phyloP scores from a whole-genome alignment of 139 green algal species.

The Auxenochlorella pyrenoidosa region DNA sequence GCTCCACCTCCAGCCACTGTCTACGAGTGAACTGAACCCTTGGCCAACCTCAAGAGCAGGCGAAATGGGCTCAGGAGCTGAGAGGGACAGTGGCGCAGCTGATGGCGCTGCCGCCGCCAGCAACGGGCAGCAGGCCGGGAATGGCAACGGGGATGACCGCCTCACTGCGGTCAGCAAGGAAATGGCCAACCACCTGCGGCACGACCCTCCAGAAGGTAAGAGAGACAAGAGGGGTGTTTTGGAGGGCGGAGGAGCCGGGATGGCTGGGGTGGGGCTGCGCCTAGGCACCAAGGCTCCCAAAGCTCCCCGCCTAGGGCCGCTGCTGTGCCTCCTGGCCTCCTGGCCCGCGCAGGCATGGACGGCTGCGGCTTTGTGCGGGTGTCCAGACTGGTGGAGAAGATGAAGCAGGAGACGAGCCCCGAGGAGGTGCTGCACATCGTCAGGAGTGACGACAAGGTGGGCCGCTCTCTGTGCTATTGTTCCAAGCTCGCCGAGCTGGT shows the following conservation, averaged over 20 bases:
- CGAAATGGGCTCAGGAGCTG: neutral
- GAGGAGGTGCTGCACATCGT: conserved; percentile 2
- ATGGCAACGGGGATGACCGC: neutral
- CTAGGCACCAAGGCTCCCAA: no score
- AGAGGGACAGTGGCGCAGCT: neutral
- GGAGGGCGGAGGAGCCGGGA: no score
- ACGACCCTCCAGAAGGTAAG: conserved; percentile 12
- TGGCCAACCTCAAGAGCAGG: neutral
- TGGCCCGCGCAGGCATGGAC: conserved; percentile 4
- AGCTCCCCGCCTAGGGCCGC: neutral
- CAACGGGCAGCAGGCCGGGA: neutral
- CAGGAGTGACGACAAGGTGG: conserved; percentile 5
- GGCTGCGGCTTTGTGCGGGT: conserved; percentile 25
- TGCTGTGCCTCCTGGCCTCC: neutral
- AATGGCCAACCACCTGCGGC: conserved; percentile 26
- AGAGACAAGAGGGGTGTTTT: no score
- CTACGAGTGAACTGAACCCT: neutral
- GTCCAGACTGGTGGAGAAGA: neutral
- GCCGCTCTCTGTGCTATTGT: neutral
- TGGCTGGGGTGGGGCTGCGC: no score
- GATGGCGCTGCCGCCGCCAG: neutral
- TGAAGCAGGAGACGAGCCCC: neutral
- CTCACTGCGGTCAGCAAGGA: neutral
- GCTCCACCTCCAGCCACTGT: no score
- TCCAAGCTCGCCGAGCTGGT: no score